A percentile compares a stretch with the other conserved stretches of the same genome.
Conservation (phyloP, 1,139 yeast genomes). For the Suzukiozyma palmioleophila region DNA sequence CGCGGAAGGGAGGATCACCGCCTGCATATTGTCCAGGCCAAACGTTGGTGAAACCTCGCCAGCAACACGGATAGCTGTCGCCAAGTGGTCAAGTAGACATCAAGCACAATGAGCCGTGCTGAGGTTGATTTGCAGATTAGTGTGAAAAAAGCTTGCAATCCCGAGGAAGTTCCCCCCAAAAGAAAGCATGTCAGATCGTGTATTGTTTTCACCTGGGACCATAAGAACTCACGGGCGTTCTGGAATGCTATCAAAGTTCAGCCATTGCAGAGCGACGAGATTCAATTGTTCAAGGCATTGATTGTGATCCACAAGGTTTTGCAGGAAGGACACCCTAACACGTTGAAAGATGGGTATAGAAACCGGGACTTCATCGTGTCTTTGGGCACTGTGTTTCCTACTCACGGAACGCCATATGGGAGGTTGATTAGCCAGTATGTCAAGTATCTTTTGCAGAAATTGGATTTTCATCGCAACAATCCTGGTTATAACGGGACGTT, state of each 20-base stretch:
- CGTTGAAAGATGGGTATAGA: constrained; percentile 75
- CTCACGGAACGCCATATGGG: constrained; percentile 54
- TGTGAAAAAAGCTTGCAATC: constrained; percentile 80
- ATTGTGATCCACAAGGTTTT: constrained; percentile 88
- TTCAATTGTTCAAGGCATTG: constrained; percentile 83
- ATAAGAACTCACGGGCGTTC: constrained; percentile 77
- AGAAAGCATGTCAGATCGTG: constrained; percentile 93
- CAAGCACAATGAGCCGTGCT: constrained; percentile 39
- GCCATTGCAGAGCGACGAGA: constrained; percentile 77
- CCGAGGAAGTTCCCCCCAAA: constrained; percentile 90
- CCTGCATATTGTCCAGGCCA: too few species aligned
- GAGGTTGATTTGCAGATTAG: constrained; percentile 61
- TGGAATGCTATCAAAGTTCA: constrained; percentile 81
- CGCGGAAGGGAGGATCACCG: too few species aligned
- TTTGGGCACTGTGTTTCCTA: constrained; percentile 38
- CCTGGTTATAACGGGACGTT: constrained; percentile 92
- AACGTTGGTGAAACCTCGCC: too few species aligned
- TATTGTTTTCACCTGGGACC: constrained; percentile 96
- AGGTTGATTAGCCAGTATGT: constrained; percentile 77
- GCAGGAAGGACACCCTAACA: constrained; percentile 92
- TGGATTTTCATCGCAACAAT: constrained; percentile 79
- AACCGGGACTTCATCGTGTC: constrained; percentile 49
- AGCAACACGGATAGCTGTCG: too few species aligned
- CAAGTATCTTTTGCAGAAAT: constrained; percentile 62
- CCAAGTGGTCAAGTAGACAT: too few species aligned